Evolutionary conservation across 305 asterid species (phyloP), one percentile per base, ranked within the genome.

Genomic region (Fraxinus greggii): DNA sequence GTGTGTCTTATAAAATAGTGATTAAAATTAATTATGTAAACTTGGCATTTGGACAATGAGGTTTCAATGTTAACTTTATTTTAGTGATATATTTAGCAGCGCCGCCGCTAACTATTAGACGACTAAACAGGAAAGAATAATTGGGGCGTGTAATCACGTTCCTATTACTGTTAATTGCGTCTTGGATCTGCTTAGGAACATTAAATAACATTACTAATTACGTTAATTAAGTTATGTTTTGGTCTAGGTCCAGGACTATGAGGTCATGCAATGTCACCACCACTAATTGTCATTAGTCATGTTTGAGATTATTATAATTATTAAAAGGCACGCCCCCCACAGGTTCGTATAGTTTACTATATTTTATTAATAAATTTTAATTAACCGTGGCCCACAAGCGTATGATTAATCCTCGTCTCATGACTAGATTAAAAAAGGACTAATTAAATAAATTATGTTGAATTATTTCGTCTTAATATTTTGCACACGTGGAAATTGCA

Each of bases 101-200:
- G 88, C 87, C 86, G 86, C 87, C 87, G 86, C 87, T 86, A 81
- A 81, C 65, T 76, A 45, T 7, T 72, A 72, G 59, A 24, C 29
- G 78, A 82, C 85, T 51, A 82, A 85, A 76, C 38, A 38, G 77
- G 78, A 84, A 83, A 78, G 83, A 73, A 31, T 3, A 7, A 26
- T 69, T 31, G 67, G 59, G 29, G 77, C 81, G 82, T 31, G 75
- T 12, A 2, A 19, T 28, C 83, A 78, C 83, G 77, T 21, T 9
- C 88, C 88, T 82, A 54, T 86, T 69, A 76, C 29, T 2, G 38
- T 63, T 2, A 77, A 69, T 84, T 80, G 88, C 86, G 88, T 80
- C 86, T 80, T 72, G 45, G 29, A 80, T 78, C 1, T 42, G 70
- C 45, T 72, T 70, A 28, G 8, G 3, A 15, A 29, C 28, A 61